Evolutionary conservation across 805 yeast species (phyloP).

Genomic region (Teunomyces tritomae): DNA sequence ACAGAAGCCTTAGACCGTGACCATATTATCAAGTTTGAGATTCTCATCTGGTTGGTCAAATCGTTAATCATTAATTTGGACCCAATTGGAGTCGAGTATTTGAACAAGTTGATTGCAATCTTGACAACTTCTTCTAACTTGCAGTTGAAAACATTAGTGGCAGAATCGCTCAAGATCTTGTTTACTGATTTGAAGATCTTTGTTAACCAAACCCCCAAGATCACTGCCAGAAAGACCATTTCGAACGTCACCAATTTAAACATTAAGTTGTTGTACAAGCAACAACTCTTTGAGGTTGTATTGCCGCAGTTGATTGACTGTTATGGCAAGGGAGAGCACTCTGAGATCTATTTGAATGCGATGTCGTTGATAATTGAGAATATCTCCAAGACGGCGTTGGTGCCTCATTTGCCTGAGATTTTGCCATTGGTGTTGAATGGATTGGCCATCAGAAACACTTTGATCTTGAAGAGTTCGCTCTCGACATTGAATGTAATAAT

Average conservation of each 20-base stretch:
- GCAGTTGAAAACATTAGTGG: constrained; percentile 20
- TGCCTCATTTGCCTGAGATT: constrained; percentile 60
- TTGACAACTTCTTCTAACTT: constrained; percentile 32
- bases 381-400: constrained; percentile 59
- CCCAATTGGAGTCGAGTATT: constrained; percentile 22
- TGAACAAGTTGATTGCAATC: constrained; percentile 18
- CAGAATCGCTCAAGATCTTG: constrained; percentile 61
- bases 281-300: constrained; percentile 63
- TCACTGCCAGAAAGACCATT: constrained; percentile 28
- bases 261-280: constrained; percentile 72
- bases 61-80: constrained; percentile 64
- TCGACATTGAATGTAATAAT: constrained; percentile 55
- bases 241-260: constrained; percentile 54
- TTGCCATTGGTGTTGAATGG: constrained; percentile 74
- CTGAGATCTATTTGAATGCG: constrained; percentile 57
- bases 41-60: constrained; percentile 67
- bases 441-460: constrained; percentile 33
- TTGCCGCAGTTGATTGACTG: constrained; percentile 52
- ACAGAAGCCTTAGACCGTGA: background rate
- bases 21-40: constrained; percentile 41
- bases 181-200: constrained; percentile 67
- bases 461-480: constrained; percentile 58
- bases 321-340: constrained; percentile 1
- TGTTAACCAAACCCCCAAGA: constrained; percentile 35
- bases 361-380: constrained; percentile 66